These are phyloP conservation scores for Cryptosporidium xiaoi DNA, from an alignment of 169 alveolate species.

Conservation along the genomic window DNA sequence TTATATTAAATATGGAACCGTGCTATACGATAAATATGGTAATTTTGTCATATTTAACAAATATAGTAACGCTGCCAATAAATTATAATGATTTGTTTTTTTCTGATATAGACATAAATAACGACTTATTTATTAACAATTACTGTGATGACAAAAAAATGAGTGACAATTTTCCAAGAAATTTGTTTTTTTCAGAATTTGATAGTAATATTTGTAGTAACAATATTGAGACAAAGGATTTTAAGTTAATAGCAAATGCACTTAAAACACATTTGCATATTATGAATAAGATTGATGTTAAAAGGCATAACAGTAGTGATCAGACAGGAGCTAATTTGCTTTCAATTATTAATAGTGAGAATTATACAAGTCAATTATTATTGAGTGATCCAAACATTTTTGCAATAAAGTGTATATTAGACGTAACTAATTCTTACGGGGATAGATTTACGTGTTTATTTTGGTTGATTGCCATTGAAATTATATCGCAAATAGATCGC, in stretches of 20 bases:
- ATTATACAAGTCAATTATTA: neutral
- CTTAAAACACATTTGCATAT: neutral
- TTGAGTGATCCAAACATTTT: slow-evolving; percentile 14
- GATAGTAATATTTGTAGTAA: neutral
- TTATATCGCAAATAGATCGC: slow-evolving; percentile 50
- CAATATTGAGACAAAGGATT: neutral
- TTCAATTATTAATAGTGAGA: neutral
- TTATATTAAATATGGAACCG: slow-evolving; percentile 10
- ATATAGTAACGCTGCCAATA: slow-evolving; percentile 12
- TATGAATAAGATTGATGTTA: too few species aligned
- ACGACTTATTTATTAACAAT: neutral
- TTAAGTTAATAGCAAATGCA: neutral
- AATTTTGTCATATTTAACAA: slow-evolving; percentile 36
- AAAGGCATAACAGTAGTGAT: neutral
- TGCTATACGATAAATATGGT: slow-evolving; percentile 23
- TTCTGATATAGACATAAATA: neutral
- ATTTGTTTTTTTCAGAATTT: neutral
- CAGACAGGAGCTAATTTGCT: neutral
- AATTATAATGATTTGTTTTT: slow-evolving; percentile 16
- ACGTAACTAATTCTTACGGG: slow-evolving; percentile 13
- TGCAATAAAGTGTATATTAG: slow-evolving; percentile 46
- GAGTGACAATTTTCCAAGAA: too few species aligned
- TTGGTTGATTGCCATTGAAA: slow-evolving; percentile 34
- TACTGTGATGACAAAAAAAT: too few species aligned
- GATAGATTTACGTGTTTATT: slow-evolving; percentile 5